Conservation (phyloP, 2,329 filamentous ascomycete genomes). For the Samsoniella hepiali region DNA sequence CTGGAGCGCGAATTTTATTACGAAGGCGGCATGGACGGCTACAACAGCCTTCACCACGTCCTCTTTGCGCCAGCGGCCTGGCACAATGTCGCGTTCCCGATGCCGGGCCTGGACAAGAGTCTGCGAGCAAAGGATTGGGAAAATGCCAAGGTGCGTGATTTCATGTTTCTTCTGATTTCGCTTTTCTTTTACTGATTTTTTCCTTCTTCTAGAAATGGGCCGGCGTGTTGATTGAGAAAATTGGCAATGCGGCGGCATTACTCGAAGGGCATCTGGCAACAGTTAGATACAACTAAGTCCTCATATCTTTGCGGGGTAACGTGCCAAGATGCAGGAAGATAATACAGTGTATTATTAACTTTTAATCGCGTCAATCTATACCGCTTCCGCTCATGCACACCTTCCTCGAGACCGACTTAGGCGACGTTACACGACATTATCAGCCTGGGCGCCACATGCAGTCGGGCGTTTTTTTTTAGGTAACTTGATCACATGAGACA, state of each 20-base stretch:
- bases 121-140: not conserved
- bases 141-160: conserved; percentile 1
- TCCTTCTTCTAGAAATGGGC: conserved; percentile 2
- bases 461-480: too few relatives aligned
- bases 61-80: not conserved
- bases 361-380: too few relatives aligned
- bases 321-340: too few relatives aligned
- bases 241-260: not conserved
- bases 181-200: not conserved
- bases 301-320: too few relatives aligned
- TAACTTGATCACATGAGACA: too few relatives aligned
- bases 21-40: conserved; percentile 11
- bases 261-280: not conserved
- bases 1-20: conserved; percentile 12
- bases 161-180: not conserved
- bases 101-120: conserved; percentile 10
- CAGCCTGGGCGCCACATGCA: too few relatives aligned
- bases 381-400: too few relatives aligned
- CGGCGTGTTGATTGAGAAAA: conserved; percentile 1
- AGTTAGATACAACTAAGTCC: not conserved
- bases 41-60: conserved; percentile 8
- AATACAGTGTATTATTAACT: too few relatives aligned
- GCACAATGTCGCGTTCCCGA: conserved; percentile 2
- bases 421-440: too few relatives aligned
- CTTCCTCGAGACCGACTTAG: too few relatives aligned